Evolutionary conservation across 2,329 filamentous ascomycete genomes (phyloP), one percentile per base, ranked within the genome.

Genomic region (Pezicula carpinea): DNA sequence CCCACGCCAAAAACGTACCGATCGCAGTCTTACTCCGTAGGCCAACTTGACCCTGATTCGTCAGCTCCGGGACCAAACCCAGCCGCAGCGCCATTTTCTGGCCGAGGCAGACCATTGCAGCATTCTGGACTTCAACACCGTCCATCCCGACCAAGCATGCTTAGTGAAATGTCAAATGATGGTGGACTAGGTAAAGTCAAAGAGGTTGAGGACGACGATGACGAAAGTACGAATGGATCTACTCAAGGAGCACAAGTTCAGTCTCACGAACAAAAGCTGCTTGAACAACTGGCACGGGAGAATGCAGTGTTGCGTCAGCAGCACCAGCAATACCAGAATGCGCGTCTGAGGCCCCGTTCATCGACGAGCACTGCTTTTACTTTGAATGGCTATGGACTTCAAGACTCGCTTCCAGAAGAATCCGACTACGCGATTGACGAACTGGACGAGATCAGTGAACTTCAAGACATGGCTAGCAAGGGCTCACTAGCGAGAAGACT

Each of bases 21-120:
- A 36, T 99, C 93, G 5, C 89, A 96, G 66, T 97, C 93, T 4
- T 97, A 97, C 66, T 97, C 92, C 0, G 92, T 95, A 40, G 91
- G 91, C 4, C 91, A 96, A 64, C 74, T 90, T 51, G 90, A 96
- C 44, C 78, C 83, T 1, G 87, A 92, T 49, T 68, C 55, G 3
- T 53, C 55, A 31, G 55, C 54, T 18, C 51, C 57, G 5, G 45
- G 51, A 22, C 52, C 48, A 44, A 51, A 55, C 21, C 58, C 53
- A 45, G 53, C 50, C 6, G 45, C 48, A n/a, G 47, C 46, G n/a
- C 35, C 53, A 11, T 58, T 59, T 33, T 39, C 49, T 18, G 57
- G 61, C 26, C 56, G 63, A 23, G 60, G 59, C n/a, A 52, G 63
- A 42, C 60, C 71, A 31, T 57, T 72, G n/a, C 76, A 77, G 18